Evolutionary conservation across 1,284 basidiomycete species (phyloP).

Genomic region (Sparassis latifolia): DNA sequence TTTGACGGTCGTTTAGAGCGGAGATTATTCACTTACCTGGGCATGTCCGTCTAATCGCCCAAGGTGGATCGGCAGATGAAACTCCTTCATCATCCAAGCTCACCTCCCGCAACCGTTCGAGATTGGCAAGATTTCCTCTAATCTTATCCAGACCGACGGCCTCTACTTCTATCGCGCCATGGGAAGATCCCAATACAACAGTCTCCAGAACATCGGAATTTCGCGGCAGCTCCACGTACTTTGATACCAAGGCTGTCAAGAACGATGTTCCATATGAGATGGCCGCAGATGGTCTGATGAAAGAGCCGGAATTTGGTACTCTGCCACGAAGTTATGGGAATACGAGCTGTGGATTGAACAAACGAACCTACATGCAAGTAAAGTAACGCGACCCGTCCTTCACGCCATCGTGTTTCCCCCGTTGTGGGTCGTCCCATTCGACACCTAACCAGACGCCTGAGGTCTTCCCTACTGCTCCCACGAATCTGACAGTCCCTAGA

Average conservation of each 20-base stretch:
- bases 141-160: conserved; percentile 81
- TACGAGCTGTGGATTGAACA: conserved; percentile 3
- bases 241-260: conserved; percentile 63
- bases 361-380: conserved; percentile 50
- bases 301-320: conserved; percentile 58
- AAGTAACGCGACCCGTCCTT: conserved; percentile 82
- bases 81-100: conserved; percentile 72
- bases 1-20: too few relatives aligned
- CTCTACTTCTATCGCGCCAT: conserved; percentile 79
- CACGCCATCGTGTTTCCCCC: conserved; percentile 85
- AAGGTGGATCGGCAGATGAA: conserved; percentile 46
- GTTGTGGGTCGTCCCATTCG: conserved; percentile 85
- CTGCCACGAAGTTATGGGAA: conserved; percentile 26
- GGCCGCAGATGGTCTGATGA: conserved; percentile 60
- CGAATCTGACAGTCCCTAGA: conserved; percentile 66
- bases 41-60: conserved; percentile 53
- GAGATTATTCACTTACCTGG: conserved; percentile 47
- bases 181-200: conserved; percentile 76
- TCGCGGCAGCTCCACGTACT: conserved; percentile 66
- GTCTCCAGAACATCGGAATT: conserved; percentile 48
- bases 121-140: conserved; percentile 56
- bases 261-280: conserved; percentile 67
- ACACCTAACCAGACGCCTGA: conserved; percentile 83
- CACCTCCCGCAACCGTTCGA: conserved; percentile 68
- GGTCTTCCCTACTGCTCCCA: conserved; percentile 62